A percentile compares a stretch with the other conserved stretches of the same genome.
These are phyloP conservation scores for Ascochyta lentis DNA, from an alignment of 2,329 filamentous ascomycete species.

Conservation along the genomic window DNA sequence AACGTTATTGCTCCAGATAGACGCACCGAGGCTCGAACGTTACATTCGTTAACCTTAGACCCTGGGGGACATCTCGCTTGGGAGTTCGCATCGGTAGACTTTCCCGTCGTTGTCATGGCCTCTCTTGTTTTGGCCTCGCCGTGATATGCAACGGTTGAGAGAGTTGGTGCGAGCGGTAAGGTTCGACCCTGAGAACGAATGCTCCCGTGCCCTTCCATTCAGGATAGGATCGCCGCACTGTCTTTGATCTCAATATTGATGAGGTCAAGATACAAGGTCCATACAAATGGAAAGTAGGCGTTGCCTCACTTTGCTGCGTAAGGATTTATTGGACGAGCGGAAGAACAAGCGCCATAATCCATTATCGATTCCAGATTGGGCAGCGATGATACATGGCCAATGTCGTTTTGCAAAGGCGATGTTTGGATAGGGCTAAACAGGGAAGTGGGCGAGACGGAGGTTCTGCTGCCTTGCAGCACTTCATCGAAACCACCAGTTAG, in stretches of 20 bases:
- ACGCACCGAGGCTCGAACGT: background rate
- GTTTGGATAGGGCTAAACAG: background rate
- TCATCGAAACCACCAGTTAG: conserved; percentile 84
- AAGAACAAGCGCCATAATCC: too few species aligned
- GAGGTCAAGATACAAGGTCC: background rate
- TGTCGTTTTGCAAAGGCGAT: background rate
- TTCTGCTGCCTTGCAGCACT: background rate
- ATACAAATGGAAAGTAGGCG: background rate
- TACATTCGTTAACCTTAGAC: background rate
- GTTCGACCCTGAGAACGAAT: background rate
- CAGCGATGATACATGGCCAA: too few species aligned
- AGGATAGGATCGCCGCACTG: background rate
- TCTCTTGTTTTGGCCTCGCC: background rate
- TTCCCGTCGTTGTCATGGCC: background rate
- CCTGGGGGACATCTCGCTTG: background rate
- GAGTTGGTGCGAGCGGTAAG: background rate
- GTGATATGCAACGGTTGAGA: background rate
- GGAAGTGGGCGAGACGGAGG: background rate
- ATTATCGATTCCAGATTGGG: too few species aligned
- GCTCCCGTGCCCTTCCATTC: background rate
- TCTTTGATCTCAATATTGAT: background rate
- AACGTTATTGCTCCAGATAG: background rate
- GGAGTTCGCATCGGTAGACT: background rate
- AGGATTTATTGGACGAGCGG: too few species aligned
- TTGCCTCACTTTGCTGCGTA: background rate